phyloP scores from a whole-genome alignment of 164 flowering plant species.

The Litsea cubeba region DNA sequence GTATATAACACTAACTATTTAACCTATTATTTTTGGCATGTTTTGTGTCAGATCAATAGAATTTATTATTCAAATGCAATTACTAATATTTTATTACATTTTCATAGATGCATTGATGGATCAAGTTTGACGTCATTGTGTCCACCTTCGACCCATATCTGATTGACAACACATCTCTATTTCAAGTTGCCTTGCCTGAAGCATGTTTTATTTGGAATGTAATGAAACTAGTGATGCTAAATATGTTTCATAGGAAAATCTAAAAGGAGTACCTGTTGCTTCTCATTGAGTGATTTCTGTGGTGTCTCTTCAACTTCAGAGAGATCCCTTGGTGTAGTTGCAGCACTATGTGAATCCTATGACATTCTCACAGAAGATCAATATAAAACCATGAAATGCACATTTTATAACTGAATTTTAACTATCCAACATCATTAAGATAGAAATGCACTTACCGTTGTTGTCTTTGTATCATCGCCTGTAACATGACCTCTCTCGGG shows the following conservation, averaged over 20 bases:
- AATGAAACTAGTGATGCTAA: conserved; percentile 27
- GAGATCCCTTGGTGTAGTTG: conserved; percentile 49
- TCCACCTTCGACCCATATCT: no score
- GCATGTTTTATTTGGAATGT: neutral
- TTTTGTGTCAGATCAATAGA: no score
- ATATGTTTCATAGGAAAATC: conserved; percentile 31
- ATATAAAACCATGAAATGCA: neutral
- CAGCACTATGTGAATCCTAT: conserved; percentile 67
- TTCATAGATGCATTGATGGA: no score
- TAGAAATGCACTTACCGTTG: conserved; percentile 35
- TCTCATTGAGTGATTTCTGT: conserved; percentile 93
- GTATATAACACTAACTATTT: no score
- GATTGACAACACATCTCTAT: neutral
- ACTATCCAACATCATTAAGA: neutral
- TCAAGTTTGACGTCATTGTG: no score
- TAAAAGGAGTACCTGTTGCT: conserved; percentile 73
- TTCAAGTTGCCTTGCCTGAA: neutral
- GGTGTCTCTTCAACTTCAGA: conserved; percentile 89
- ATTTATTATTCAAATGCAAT: no score
- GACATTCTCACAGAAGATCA: conserved; percentile 1
- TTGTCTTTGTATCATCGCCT: conserved; percentile 37
- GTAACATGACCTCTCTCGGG: conserved; percentile 49
- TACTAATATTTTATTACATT: no score
- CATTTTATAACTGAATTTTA: neutral
- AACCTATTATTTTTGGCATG: no score